A percentile compares a stretch with the other conserved stretches of the same genome.
Conservation (phyloP, 352 stramenopile genomes). For the Phytophthora capsici region DNA sequence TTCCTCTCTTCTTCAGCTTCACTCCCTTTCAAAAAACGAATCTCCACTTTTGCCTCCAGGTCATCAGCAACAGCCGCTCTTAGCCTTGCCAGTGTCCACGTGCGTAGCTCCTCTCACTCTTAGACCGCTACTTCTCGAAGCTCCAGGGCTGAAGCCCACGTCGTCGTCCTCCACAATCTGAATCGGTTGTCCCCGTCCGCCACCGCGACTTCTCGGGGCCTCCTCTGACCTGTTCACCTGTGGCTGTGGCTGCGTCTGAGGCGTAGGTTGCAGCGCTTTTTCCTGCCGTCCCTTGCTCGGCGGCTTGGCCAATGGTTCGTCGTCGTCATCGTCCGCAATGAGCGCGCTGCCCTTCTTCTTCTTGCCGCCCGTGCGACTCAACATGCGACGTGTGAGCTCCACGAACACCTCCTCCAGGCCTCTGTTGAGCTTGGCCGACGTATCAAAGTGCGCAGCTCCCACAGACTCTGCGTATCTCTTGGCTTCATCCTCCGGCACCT, state of each 20-base stretch:
- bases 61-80: slow-evolving; percentile 63
- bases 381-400: slow-evolving; percentile 87
- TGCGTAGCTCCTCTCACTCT: slow-evolving; percentile 58
- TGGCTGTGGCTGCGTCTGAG: slow-evolving; percentile 28
- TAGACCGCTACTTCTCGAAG: slow-evolving; percentile 46
- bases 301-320: slow-evolving; percentile 34
- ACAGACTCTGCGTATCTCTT: slow-evolving; percentile 87
- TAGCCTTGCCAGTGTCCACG: slow-evolving; percentile 59
- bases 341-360: slow-evolving; percentile 83
- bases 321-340: slow-evolving; percentile 78
- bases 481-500: slow-evolving; percentile 88
- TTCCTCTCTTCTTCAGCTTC: slow-evolving; percentile 16
- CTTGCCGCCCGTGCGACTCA: slow-evolving; percentile 65
- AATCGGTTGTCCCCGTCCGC: slow-evolving; percentile 59
- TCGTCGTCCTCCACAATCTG: slow-evolving; percentile 73
- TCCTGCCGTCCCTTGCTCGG: slow-evolving; percentile 31
- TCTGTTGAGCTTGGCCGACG: slow-evolving; percentile 92
- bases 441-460: slow-evolving; percentile 90
- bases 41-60: slow-evolving; percentile 2
- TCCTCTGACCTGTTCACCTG: slow-evolving; percentile 39
- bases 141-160: slow-evolving; percentile 25
- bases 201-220: slow-evolving; percentile 43
- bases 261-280: slow-evolving; percentile 3
- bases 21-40: slow-evolving; percentile 12
- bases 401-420: slow-evolving; percentile 93